Percentiles rank a stretch among this genome's conserved stretches.
phyloP scores from a whole-genome alignment of 2,329 filamentous ascomycete genomes.

The Ascochyta lentis region DNA sequence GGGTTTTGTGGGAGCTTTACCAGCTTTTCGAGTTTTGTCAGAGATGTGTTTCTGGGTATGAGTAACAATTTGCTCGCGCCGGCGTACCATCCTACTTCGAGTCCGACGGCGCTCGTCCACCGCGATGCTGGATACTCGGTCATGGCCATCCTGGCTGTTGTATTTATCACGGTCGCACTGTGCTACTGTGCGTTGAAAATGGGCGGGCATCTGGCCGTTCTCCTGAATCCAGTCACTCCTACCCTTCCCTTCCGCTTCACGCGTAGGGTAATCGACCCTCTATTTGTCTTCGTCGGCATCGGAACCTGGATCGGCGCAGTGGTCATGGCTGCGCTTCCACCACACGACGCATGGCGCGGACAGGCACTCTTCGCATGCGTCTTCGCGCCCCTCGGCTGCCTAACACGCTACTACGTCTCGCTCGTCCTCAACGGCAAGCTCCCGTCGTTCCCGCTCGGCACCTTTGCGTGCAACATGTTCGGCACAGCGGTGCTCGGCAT shows the following conservation, averaged over 20 bases:
- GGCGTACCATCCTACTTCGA: slow-evolving; percentile 46
- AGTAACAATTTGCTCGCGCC: slow-evolving; percentile 73
- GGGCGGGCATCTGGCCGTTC: slow-evolving; percentile 77
- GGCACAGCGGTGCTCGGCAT: slow-evolving; percentile 78
- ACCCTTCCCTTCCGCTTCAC: slow-evolving; percentile 64
- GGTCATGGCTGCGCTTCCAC: slow-evolving; percentile 74
- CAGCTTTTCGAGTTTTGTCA: slow-evolving; percentile 84
- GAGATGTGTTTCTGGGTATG: slow-evolving; percentile 79
- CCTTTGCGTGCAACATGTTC: slow-evolving; percentile 80
- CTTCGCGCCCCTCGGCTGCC: slow-evolving; percentile 81
- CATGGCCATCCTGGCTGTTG: slow-evolving; percentile 77
- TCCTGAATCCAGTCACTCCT: slow-evolving; percentile 64
- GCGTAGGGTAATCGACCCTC: slow-evolving; percentile 68
- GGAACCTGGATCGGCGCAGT: slow-evolving; percentile 81
- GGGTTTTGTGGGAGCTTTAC: slow-evolving; percentile 92
- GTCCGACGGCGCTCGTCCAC: slow-evolving; percentile 42
- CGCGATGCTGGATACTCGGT: slow-evolving; percentile 81
- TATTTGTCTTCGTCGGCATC: slow-evolving; percentile 69
- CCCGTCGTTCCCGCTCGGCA: slow-evolving; percentile 79
- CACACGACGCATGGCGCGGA: slow-evolving; percentile 74
- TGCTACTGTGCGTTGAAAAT: slow-evolving; percentile 72
- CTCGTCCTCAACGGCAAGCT: slow-evolving; percentile 72
- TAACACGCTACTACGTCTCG: slow-evolving; percentile 76
- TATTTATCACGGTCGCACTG: slow-evolving; percentile 74
- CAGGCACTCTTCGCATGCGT: slow-evolving; percentile 76